Conservation (phyloP, 371 early-diverging fungal species). For the Rhizomucor pusillus region DNA sequence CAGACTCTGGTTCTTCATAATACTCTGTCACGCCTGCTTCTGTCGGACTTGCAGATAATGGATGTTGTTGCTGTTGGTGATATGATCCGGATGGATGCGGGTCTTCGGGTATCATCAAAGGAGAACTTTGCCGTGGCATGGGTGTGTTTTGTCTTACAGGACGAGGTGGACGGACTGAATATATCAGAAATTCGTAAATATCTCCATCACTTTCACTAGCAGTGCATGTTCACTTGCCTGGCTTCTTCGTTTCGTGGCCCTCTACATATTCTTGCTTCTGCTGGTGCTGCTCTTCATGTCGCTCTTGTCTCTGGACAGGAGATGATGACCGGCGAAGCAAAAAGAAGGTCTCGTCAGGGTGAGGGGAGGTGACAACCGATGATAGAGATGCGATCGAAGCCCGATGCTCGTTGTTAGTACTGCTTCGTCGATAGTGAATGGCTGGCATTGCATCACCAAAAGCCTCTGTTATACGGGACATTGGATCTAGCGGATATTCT, state of each 20-base stretch:
- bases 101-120: no score
- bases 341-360: slow-evolving; percentile 39
- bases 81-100: not conserved
- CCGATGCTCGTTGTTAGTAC: slow-evolving; percentile 36
- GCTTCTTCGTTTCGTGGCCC: no score
- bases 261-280: slow-evolving; percentile 1
- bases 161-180: not conserved
- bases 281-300: slow-evolving; percentile 1
- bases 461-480: slow-evolving; percentile 26
- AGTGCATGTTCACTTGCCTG: no score
- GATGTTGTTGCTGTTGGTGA: not conserved
- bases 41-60: not conserved
- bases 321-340: slow-evolving; percentile 21
- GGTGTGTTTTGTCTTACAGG: not conserved
- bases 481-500: slow-evolving; percentile 20
- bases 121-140: not conserved
- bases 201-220: not conserved
- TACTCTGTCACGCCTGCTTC: not conserved
- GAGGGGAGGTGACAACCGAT: slow-evolving; percentile 29
- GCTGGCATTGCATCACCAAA: slow-evolving; percentile 37
- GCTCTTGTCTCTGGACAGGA: not conserved
- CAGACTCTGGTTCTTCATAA: slow-evolving; percentile 19
- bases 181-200: not conserved
- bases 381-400: slow-evolving; percentile 36
- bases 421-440: slow-evolving; percentile 32